Base-by-base conservation (phyloP, 2,329 filamentous ascomycete species). In the Hymenoscyphus repandus region DNA sequence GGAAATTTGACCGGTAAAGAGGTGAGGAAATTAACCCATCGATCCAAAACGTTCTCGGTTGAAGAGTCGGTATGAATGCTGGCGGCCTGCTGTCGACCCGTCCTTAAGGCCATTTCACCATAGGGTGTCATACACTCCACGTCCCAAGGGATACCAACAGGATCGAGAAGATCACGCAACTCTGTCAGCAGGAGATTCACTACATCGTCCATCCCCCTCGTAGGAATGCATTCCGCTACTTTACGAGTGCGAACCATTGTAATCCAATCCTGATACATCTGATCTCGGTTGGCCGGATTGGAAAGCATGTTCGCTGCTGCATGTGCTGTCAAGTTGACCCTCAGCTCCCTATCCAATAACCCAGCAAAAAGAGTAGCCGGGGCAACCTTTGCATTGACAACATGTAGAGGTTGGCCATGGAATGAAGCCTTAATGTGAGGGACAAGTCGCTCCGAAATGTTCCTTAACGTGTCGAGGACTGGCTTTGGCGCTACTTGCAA, bases 221-320 rank as follows among this genome's bases (percentile, higher is more conserved):
- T 78, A 0, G 82, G 82, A 5, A 86, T 74, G 52, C 76, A 79
- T 61, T 86, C 81, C 1, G 81, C 79, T 51, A 85, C 70, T 63
- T 85, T 85, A 42, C 81, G 76, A 9, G 79, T 72, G 22, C 79
- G 74, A 30, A 85, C 79, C 71, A 80, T 79, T 2, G 75, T 82
- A 37, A 90, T 83, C 84, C 91, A 96, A 64, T 99, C 93, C 45
- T 86, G 75, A 74, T 93, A 96, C 93, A 99, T 97, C 64, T 93
- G 87, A 58, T 93, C 90, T 49, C 93, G 83, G 66, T 95, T 95
- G 41, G 89, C 87, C 15, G 90, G 84, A 62, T 92, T 89, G 6
- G 89, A 89, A 11, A 99, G 77, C 79, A 96, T 90, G 56, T 93
- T 95, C 18, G 91, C 92, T 1, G 92, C 90, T 1, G 93, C 91